Base-by-base conservation (phyloP, 768 basidiomycete genomes). In the Termitomyces heimii region DNA sequence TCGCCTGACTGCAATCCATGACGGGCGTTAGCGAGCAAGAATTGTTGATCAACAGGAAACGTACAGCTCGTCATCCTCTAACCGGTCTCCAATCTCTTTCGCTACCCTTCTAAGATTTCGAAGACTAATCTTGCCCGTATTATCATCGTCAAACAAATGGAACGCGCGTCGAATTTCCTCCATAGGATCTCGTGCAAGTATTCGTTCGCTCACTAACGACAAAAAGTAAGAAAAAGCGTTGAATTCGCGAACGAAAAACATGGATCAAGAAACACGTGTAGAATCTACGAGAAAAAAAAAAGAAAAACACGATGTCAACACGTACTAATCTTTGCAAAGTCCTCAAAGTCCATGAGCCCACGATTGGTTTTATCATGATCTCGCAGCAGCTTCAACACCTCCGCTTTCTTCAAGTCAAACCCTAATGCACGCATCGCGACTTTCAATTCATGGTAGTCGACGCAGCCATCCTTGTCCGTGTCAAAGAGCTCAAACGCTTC, bases 401-500 rank as follows among this genome's bases (percentile, higher is more conserved):
- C 97, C 0, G 93, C 93, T 76, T 98, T 99, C 79, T 98, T 98
- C 75, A 97, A 70, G 70, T 98, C 97, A 69, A 98, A 98, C 1
- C 97, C 97, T 57, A 99, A 75, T 1, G 97, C 97, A 45, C 97
- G 83, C 92, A 99, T 95, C 52, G 96, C 94, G 66, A 99, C 97
- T 73, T 98, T 99, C 66, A 98, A 82, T 70, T 99, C 97, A 75
- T 99, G 97, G 73, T 98, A 98, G 75, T 98, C 97, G 56, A 98
- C 79, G 52, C 82, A 85, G 34, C 92, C 92, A 67, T 99, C 97
- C 77, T 98, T 97, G 81, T 99, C 97, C 45, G 94, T 92, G 75
- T 99, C 97, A 69, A 99, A 99, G 54, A 99, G 86, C 72, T 98
- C 96, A 67, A 99, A 99, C 0, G 97, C 97, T 67, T 99, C 97